These are phyloP conservation scores for Stephania cephalantha DNA, from an alignment of 164 flowering plant genomes.

Conservation along the genomic window DNA sequence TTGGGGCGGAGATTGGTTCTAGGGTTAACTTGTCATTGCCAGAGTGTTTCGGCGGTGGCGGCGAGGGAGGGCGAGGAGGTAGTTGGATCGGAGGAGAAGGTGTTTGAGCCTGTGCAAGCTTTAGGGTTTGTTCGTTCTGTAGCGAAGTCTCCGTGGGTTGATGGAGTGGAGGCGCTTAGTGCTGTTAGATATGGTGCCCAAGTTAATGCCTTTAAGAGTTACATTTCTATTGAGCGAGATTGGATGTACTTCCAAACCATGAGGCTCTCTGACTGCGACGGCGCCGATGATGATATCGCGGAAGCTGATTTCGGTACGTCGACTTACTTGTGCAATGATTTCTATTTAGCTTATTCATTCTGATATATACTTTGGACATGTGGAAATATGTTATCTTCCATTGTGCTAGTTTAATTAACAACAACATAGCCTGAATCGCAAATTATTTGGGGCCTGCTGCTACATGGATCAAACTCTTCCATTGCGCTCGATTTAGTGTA, in stretches of 20 bases:
- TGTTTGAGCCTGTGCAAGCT: conserved; percentile 9
- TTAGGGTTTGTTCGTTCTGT: conserved; percentile 13
- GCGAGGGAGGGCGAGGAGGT: neutral
- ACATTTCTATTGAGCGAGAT: neutral
- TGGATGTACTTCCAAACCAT: conserved; percentile 15
- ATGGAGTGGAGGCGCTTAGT: conserved; percentile 7
- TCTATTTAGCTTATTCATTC: neutral
- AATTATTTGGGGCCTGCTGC: too few relatives aligned
- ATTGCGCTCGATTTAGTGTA: too few relatives aligned
- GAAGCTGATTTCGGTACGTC: conserved; percentile 4
- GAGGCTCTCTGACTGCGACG: conserved; percentile 12
- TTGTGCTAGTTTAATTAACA: too few relatives aligned
- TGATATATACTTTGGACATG: neutral
- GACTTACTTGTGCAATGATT: neutral
- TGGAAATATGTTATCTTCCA: too few relatives aligned
- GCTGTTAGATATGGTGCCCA: conserved; percentile 13
- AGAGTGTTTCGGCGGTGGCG: neutral
- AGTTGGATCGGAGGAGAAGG: neutral
- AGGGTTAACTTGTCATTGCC: conserved; percentile 13
- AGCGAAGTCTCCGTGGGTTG: conserved; percentile 18
- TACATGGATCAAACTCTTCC: too few relatives aligned
- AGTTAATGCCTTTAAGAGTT: conserved; percentile 13
- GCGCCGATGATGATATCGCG: conserved; percentile 5
- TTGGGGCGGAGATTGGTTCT: conserved; percentile 7
- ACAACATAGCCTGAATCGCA: neutral